Evolutionary conservation across 257 asterid species (phyloP).

Genomic region (Solanum ossicruentum): DNA sequence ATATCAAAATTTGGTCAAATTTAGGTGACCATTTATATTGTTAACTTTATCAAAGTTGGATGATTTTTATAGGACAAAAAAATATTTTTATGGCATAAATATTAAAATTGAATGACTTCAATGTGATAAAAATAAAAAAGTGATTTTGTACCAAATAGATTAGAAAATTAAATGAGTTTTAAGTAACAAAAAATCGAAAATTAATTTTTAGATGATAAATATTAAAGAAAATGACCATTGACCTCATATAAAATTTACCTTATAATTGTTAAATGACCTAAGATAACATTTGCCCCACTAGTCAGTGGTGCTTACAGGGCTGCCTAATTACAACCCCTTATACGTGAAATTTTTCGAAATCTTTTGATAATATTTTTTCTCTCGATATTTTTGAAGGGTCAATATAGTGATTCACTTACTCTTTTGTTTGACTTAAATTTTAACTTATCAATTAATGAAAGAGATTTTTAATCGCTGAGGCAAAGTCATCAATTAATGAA

Average conservation of each 20-base stretch:
- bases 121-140: neutral
- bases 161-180: too few species aligned
- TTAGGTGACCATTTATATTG: neutral
- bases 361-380: too few species aligned
- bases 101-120: neutral
- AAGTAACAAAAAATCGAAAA: too few species aligned
- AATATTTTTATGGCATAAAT: too few species aligned
- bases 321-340: neutral
- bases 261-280: too few species aligned
- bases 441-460: neutral
- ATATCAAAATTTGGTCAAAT: too few species aligned
- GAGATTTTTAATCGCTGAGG: neutral
- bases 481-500: neutral
- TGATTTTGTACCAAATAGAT: too few species aligned
- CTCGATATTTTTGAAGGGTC: neutral
- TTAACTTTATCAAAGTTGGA: neutral
- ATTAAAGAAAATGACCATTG: too few species aligned
- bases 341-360: neutral
- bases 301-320: neutral
- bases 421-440: neutral
- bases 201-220: too few species aligned
- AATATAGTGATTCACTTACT: neutral
- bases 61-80: neutral
- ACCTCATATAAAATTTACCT: too few species aligned
- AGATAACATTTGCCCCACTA: too few species aligned